Base-by-base conservation (phyloP, 192 early-diverging fungal genomes). In the Podila minutissima region DNA sequence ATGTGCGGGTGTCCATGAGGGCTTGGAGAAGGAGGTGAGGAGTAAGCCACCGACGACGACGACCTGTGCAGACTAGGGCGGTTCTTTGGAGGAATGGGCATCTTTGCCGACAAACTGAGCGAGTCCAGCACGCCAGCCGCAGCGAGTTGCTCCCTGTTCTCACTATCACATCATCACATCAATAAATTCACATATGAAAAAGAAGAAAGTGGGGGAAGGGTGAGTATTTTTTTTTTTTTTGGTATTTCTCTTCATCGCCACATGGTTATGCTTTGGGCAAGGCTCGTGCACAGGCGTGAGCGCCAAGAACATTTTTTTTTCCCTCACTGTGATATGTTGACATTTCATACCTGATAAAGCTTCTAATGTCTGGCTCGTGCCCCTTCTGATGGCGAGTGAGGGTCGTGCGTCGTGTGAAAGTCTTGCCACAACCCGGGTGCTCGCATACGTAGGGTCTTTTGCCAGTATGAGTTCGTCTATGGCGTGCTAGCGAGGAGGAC, bases 391-490 rank as follows among this genome's bases (percentile, higher is more conserved):
- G 92, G 33, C 91, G 76, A 5, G 91, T 91, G 19, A 93, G 69
- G 5, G 91, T 91, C 5, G 90, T 92, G 50, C 87, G 86, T 28
- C 92, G 82, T 31, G 89, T 93, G 72, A 95, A 96, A 2, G 89
- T 83, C 70, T 95, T 95, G 20, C 82, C 88, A 74, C 95, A 96
- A 4, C 89, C 91, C 7, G 85, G 83, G 66, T 87, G 85, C n/a
- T 82, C 74, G 67, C 93, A 94, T 8, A 86, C 85, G 82, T 92
- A 95, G 2, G 94, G 92, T 58, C 94, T 87, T 74, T 93, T 93
- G 51, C 92, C 93, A 67, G 91, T 92, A 74, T 95, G 94, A 1
- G 91, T 92, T 62, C 92, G 88, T 37, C 93, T 88, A 76, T 95
- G 94, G 59, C 94, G 87, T 0, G 92, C 92, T 51, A 95, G 87